Conservation (phyloP, 2,329 filamentous ascomycete genomes). For the Apiospora saccharicola region DNA sequence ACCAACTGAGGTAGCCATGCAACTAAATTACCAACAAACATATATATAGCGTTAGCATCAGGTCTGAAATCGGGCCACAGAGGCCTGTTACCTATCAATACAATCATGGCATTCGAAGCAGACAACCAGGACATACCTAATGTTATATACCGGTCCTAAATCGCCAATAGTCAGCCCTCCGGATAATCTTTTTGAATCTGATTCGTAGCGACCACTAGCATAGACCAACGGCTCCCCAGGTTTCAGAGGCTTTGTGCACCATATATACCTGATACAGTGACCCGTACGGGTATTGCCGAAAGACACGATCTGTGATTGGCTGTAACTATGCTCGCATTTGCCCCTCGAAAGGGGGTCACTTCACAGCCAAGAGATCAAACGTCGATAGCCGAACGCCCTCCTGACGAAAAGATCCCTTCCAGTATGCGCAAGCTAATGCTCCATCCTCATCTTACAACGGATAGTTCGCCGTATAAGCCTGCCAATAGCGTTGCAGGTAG, state of each 20-base stretch:
- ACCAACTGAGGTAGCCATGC: too few relatives aligned
- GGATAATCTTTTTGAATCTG: background rate
- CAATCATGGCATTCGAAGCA: too few relatives aligned
- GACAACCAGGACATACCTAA: too few relatives aligned
- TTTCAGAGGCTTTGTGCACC: background rate
- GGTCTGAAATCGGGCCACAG: too few relatives aligned
- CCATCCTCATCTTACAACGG: background rate
- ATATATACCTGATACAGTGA: too few relatives aligned
- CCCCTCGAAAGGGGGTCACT: background rate
- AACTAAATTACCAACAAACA: too few relatives aligned
- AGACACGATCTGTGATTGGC: background rate
- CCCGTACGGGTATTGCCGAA: too few relatives aligned
- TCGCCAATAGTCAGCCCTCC: background rate
- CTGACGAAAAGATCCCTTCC: background rate
- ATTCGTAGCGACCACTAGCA: too few relatives aligned
- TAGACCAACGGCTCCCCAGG: too few relatives aligned
- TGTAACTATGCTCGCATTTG: background rate
- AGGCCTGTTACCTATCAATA: too few relatives aligned
- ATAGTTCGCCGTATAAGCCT: background rate
- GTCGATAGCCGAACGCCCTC: background rate
- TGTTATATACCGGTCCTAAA: background rate
- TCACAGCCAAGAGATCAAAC: background rate
- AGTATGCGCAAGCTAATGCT: background rate
- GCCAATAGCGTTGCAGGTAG: background rate
- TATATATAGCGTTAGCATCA: too few relatives aligned